Conservation (phyloP, 2,329 filamentous ascomycete genomes). For the Aureobasidium zeae region DNA sequence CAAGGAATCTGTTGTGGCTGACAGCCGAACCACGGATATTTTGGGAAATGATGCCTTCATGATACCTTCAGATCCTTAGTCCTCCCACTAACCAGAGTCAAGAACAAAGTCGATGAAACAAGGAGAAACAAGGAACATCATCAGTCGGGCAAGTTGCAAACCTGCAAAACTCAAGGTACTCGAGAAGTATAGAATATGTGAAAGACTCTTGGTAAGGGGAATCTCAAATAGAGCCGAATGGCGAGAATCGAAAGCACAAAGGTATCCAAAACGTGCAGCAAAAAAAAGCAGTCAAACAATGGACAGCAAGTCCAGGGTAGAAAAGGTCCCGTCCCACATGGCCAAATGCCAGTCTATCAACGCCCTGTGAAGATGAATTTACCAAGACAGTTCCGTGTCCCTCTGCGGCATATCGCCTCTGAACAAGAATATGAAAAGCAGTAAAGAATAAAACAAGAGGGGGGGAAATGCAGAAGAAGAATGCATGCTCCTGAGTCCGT, state of each 20-base stretch:
- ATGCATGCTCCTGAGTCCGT: conserved; percentile 15
- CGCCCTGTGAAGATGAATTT: conserved; percentile 2
- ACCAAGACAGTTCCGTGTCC: conserved; percentile 3
- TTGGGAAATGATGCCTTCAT: no score
- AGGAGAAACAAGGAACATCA: no score
- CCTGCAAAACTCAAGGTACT: no score
- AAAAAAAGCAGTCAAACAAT: conserved; percentile 4
- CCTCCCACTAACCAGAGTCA: no score
- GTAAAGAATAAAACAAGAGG: not conserved
- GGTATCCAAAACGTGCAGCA: conserved; percentile 9
- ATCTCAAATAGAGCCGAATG: no score
- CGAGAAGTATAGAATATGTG: no score
- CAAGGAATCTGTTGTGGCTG: no score
- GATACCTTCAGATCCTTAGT: no score
- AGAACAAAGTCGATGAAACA: no score
- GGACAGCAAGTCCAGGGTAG: conserved; percentile 1
- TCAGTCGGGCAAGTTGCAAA: no score
- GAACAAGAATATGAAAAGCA: not conserved
- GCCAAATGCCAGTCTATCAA: conserved; percentile 3
- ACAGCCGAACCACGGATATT: no score
- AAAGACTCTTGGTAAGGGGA: no score
- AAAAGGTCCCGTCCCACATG: not conserved
- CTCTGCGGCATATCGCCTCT: not conserved
- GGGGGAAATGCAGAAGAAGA: not conserved
- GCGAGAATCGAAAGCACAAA: conserved; percentile 5